Percentiles rank a stretch among this genome's conserved stretches.
Conservation (phyloP, 306 rosid genomes). For the Sicyos edulis region DNA sequence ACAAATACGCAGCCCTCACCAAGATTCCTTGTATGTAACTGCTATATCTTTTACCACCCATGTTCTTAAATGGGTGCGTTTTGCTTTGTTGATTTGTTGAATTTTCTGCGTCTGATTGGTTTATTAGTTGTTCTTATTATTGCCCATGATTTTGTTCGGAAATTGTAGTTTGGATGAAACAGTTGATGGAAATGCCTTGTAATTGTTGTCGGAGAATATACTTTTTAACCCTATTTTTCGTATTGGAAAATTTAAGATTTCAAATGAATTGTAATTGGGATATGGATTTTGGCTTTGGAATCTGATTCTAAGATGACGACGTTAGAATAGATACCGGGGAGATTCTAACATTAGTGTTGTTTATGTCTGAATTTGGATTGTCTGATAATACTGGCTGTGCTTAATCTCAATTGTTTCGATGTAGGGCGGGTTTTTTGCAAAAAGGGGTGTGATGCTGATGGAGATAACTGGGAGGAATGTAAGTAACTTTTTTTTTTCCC, state of each 20-base stretch:
- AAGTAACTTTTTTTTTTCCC: slow-evolving; percentile 26
- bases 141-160: background rate
- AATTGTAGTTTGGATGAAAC: background rate
- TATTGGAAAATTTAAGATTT: background rate
- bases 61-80: background rate
- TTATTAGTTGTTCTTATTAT: slow-evolving; percentile 4
- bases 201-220: background rate
- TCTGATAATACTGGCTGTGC: background rate
- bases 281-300: slow-evolving; percentile 5
- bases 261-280: background rate
- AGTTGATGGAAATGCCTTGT: background rate
- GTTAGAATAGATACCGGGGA: background rate
- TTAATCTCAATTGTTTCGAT: slow-evolving; percentile 21
- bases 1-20: slow-evolving; percentile 63
- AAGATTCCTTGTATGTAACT: slow-evolving; percentile 57
- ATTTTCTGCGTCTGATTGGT: background rate
- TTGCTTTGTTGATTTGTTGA: background rate
- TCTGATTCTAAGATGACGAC: background rate
- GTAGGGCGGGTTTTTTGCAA: slow-evolving; percentile 96
- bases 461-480: slow-evolving; percentile 81
- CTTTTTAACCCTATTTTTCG: slow-evolving; percentile 1
- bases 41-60: background rate
- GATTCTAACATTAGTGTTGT: background rate
- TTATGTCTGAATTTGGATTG: slow-evolving; percentile 5
- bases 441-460: slow-evolving; percentile 74